These are phyloP conservation scores for Cordyceps fumosorosea DNA, from an alignment of 2,329 filamentous ascomycete genomes.

Conservation along the genomic window DNA sequence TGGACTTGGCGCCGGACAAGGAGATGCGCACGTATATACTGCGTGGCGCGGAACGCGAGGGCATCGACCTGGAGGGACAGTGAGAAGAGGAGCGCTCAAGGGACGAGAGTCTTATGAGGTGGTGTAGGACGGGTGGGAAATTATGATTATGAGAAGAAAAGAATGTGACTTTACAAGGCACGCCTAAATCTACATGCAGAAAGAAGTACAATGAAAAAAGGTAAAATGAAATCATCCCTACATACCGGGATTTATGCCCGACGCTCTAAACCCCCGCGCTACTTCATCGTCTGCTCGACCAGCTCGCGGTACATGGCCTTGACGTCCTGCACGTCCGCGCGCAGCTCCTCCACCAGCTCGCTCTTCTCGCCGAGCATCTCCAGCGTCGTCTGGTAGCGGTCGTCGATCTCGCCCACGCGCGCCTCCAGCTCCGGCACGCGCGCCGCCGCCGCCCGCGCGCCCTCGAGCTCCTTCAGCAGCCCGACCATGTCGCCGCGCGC, in stretches of 20 bases:
- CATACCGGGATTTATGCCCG: not conserved
- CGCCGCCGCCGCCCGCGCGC: conserved; percentile 52
- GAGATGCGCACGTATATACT: conserved; percentile 71
- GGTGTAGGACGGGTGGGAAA: not conserved
- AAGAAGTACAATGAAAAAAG: not conserved
- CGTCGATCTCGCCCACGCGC: conserved; percentile 61
- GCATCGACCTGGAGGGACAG: conserved; percentile 51
- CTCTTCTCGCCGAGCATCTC: conserved; percentile 97
- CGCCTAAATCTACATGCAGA: conserved; percentile 1
- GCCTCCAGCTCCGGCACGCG: conserved; percentile 60
- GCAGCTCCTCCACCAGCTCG: conserved; percentile 86
- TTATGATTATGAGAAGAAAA: not conserved
- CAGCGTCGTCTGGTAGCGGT: conserved; percentile 81
- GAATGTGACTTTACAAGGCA: not conserved
- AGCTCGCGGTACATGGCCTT: conserved; percentile 95
- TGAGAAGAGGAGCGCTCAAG: not conserved
- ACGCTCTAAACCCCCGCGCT: not conserved
- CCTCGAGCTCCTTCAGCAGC: conserved; percentile 81
- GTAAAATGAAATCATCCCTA: too few relatives aligned
- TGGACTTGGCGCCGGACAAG: conserved; percentile 79
- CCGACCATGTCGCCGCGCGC: conserved; percentile 85
- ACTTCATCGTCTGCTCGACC: conserved; percentile 76
- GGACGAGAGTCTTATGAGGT: too few relatives aligned
- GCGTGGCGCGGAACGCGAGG: conserved; percentile 74
- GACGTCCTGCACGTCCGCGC: conserved; percentile 81